phyloP scores from a whole-genome alignment of 1,284 basidiomycete species.

The Xerocomus cyaneibrunnescens region DNA sequence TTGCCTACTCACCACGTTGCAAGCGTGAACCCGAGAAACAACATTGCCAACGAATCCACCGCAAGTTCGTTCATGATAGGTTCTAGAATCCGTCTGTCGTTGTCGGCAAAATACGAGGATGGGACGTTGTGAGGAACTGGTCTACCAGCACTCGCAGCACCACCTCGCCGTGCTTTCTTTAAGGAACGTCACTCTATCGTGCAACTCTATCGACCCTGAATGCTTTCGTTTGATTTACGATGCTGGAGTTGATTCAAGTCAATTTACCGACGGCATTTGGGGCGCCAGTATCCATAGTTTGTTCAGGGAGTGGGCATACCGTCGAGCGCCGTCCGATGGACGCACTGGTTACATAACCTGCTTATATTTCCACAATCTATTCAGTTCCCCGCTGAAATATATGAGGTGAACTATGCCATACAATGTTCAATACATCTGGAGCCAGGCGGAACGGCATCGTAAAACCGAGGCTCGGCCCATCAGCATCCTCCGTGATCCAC shows the following conservation, averaged over 20 bases:
- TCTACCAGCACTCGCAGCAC: neutral
- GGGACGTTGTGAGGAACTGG: too few species aligned
- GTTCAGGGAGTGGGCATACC: too few species aligned
- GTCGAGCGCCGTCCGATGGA: too few species aligned
- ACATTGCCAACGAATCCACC: constrained; percentile 9
- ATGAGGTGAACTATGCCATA: too few species aligned
- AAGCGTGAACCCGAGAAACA: constrained; percentile 12
- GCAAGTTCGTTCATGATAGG: neutral
- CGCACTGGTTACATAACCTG: too few species aligned
- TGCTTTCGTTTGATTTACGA: neutral
- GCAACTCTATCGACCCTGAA: neutral
- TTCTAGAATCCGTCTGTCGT: neutral
- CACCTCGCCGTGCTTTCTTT: neutral
- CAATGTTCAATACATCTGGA: too few species aligned
- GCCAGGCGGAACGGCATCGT: too few species aligned
- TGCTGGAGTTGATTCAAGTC: neutral
- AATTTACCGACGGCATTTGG: neutral
- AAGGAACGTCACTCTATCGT: neutral
- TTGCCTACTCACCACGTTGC: constrained; percentile 12
- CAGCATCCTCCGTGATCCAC: too few species aligned
- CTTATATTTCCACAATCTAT: too few species aligned
- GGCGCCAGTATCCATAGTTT: too few species aligned
- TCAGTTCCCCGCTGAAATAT: too few species aligned
- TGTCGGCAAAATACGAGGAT: neutral
- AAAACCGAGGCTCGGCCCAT: too few species aligned